Evolutionary conservation across 352 stramenopile genomes (phyloP).

Genomic region (Phytophthora syringae): DNA sequence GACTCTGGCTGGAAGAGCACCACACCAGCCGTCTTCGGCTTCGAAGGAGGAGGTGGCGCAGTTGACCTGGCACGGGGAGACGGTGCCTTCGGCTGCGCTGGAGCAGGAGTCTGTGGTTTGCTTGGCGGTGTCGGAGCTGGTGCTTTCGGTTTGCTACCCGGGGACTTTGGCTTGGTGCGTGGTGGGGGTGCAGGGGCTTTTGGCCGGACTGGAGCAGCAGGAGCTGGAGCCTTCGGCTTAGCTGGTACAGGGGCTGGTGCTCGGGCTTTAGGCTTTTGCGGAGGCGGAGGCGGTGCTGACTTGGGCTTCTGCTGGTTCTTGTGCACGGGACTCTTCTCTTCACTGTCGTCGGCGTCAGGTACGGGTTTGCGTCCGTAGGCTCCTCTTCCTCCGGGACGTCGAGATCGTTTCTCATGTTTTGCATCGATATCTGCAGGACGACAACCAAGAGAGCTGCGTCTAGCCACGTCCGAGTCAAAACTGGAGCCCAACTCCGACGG

Average conservation of each 20-base stretch:
- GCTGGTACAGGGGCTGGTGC: conserved; percentile 8
- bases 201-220: conserved; percentile 4
- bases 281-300: conserved; percentile 13
- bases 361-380: conserved; percentile 34
- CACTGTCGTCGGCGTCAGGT: conserved; percentile 16
- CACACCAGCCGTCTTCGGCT: conserved; percentile 31
- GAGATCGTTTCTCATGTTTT: conserved; percentile 23
- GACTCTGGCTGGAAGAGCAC: conserved; percentile 43
- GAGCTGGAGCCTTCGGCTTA: conserved; percentile 13
- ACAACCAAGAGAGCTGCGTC: conserved; percentile 27
- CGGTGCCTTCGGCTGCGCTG: conserved; percentile 14
- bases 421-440: conserved; percentile 18
- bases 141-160: conserved; percentile 16
- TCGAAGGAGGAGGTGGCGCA: conserved; percentile 10
- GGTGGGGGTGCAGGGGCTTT: conserved; percentile 13
- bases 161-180: conserved; percentile 18
- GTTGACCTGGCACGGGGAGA: conserved; percentile 23
- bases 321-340: conserved; percentile 9
- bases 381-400: conserved; percentile 22
- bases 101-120: conserved; percentile 8
- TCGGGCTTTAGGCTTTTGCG: conserved; percentile 21
- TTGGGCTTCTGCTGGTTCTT: conserved; percentile 23
- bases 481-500: conserved; percentile 30
- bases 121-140: conserved; percentile 5
- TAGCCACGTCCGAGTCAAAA: conserved; percentile 17